Evolutionary conservation across 345 rosid species (phyloP).

Genomic region (Noccaea caerulescens): DNA sequence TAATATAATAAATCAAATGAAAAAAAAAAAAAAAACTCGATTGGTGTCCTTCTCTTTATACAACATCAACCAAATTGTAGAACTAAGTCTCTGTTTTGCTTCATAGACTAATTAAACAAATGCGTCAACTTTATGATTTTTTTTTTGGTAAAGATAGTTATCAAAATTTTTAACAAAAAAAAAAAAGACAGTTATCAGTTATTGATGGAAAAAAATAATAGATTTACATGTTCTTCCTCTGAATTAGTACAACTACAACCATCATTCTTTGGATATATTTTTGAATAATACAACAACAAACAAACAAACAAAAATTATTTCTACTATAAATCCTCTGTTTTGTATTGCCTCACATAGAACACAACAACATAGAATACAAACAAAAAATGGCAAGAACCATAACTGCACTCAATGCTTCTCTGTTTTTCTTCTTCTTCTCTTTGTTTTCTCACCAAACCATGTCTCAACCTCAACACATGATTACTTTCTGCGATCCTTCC

Average conservation of each 20-base stretch:
- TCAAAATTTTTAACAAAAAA: neutral
- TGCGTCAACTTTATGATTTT: neutral
- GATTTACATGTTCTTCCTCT: neutral
- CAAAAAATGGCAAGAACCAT: slow-evolving; percentile 7
- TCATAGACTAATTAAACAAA: slow-evolving; percentile 3
- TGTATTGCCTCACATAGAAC: neutral
- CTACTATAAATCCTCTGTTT: slow-evolving; percentile 1
- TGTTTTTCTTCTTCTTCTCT: slow-evolving; percentile 7
- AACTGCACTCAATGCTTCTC: neutral
- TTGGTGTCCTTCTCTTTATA: too few relatives aligned
- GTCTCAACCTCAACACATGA: slow-evolving; percentile 23
- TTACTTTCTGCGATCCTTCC: slow-evolving; percentile 19
- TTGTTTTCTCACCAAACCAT: slow-evolving; percentile 12
- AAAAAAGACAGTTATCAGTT: neutral
- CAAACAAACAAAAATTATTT: neutral
- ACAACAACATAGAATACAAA: neutral
- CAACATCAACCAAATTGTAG: neutral
- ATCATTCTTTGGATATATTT: neutral
- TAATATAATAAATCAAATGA: too few relatives aligned
- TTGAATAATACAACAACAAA: neutral
- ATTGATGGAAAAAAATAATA: slow-evolving; percentile 1
- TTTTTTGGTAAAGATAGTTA: neutral
- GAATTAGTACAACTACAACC: neutral
- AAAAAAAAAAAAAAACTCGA: too few relatives aligned
- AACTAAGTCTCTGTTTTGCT: slow-evolving; percentile 3